A percentile compares a stretch with the other conserved stretches of the same genome.
phyloP scores from a whole-genome alignment of 2,329 filamentous ascomycete species.

The Davidsoniella virescens region DNA sequence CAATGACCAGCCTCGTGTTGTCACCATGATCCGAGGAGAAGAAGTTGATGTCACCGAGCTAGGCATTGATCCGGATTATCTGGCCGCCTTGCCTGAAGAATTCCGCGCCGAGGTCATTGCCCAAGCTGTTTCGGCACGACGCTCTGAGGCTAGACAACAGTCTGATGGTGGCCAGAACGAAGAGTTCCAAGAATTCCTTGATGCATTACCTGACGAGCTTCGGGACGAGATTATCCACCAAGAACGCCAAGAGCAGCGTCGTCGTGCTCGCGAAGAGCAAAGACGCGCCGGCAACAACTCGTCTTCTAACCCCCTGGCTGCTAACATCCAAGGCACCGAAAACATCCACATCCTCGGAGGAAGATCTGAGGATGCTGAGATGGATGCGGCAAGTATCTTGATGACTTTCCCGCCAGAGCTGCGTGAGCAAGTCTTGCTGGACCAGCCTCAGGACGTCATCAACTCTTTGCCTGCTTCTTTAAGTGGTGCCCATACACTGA shows the following conservation, averaged over 20 bases:
- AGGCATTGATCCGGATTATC: slow-evolving; percentile 85
- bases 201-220: slow-evolving; percentile 80
- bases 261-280: slow-evolving; percentile 68
- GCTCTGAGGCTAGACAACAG: slow-evolving; percentile 56
- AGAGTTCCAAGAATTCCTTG: slow-evolving; percentile 84
- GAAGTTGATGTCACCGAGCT: slow-evolving; percentile 87
- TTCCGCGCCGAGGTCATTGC: slow-evolving; percentile 92
- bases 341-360: neutral
- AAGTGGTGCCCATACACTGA: slow-evolving; percentile 69
- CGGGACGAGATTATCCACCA: slow-evolving; percentile 81
- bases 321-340: too few species aligned
- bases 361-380: slow-evolving; percentile 35
- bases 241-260: slow-evolving; percentile 75
- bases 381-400: slow-evolving; percentile 85
- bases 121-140: slow-evolving; percentile 68
- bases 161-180: slow-evolving; percentile 61
- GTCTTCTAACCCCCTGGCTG: too few species aligned
- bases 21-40: slow-evolving; percentile 70
- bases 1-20: slow-evolving; percentile 35
- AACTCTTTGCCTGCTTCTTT: slow-evolving; percentile 72
- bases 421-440: slow-evolving; percentile 73
- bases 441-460: slow-evolving; percentile 79
- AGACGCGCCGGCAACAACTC: slow-evolving; percentile 22
- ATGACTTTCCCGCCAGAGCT: slow-evolving; percentile 75
- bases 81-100: slow-evolving; percentile 94